Evolutionary conservation across 2,329 filamentous ascomycete species (phyloP), one percentile per base, ranked within the genome.

Genomic region (Sarocladium kiliense): DNA sequence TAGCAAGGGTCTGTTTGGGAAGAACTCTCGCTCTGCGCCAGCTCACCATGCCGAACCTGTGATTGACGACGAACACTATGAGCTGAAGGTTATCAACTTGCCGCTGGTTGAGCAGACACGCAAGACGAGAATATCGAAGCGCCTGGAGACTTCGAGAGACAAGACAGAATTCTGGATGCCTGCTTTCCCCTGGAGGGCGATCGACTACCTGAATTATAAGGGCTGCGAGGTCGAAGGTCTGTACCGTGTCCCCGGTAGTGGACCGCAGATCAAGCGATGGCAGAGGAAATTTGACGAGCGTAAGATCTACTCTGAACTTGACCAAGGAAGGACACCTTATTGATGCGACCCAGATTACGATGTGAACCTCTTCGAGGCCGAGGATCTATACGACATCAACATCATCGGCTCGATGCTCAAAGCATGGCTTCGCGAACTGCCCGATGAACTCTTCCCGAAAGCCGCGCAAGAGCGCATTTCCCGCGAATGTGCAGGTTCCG

Each of bases 111-210:
- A 96, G 68, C 93, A 97, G 72, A 92, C 92, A 6, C 85, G 93
- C n/a, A 77, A 86, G 60, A 97, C 93, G 0, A 83, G 93, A 59
- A 97, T 97, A 66, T 95, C 91, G 7, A 95, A 93, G 71, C 84
- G 88, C 27, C 76, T 97, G 42, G 90, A 95, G 65, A 84, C 89
- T 58, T 96, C 92, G 10, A 84, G 87, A 59, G 93, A 97, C 66
- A 97, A 97, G 77, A 97, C 93, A 0, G 93, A 97, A 66, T 97
- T 95, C 66, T 97, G 93, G 93, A 96, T 97, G 92, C 93, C 93
- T 12, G 89, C 91, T 6, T 86, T 97, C 57, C 92, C 93, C 0
- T 97, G 93, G 88, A 82, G 93, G 59, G 95, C 91, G 57, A 97
- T 97, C 61, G 93, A 97, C 73, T 97, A 96, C 68, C 77, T 97